These are phyloP conservation scores for Tulasnella calospora DNA, from an alignment of 768 basidiomycete species.

Conservation along the genomic window DNA sequence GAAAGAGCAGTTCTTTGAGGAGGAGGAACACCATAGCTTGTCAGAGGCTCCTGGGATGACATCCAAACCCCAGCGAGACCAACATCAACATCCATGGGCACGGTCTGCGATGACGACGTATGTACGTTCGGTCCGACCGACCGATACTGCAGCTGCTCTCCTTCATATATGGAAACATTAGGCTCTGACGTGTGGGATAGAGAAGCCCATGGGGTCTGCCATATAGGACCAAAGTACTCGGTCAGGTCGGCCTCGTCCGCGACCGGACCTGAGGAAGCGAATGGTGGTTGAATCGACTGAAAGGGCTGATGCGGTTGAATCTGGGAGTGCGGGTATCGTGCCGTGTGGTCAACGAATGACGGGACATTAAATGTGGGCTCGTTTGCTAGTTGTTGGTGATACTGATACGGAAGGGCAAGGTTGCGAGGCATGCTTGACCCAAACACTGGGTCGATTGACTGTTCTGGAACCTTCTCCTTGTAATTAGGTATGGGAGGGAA, in stretches of 20 bases:
- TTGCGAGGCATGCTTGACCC: neutral
- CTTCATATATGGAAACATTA: neutral
- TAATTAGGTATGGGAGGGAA: neutral
- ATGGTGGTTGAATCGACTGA: neutral
- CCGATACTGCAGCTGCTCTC: neutral
- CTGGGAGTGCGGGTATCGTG: neutral
- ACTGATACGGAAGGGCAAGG: neutral
- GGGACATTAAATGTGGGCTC: neutral
- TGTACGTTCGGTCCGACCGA: neutral
- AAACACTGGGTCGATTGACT: neutral
- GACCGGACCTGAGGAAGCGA: neutral
- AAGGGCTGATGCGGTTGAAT: neutral
- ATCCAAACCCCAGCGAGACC: neutral
- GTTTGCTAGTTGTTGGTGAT: neutral
- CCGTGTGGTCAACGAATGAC: neutral
- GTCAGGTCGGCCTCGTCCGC: neutral
- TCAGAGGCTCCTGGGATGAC: neutral
- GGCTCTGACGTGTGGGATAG: neutral
- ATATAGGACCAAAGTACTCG: slow-evolving; percentile 11
- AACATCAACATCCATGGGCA: slow-evolving; percentile 11
- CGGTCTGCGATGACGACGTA: neutral
- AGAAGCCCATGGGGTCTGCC: neutral
- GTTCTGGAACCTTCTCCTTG: neutral
- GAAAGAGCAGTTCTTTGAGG: neutral
- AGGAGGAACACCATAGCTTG: neutral